A percentile compares a stretch with the other conserved stretches of the same genome.
Conservation (phyloP, 257 asterid species). For the Cynanchum wilfordii region DNA sequence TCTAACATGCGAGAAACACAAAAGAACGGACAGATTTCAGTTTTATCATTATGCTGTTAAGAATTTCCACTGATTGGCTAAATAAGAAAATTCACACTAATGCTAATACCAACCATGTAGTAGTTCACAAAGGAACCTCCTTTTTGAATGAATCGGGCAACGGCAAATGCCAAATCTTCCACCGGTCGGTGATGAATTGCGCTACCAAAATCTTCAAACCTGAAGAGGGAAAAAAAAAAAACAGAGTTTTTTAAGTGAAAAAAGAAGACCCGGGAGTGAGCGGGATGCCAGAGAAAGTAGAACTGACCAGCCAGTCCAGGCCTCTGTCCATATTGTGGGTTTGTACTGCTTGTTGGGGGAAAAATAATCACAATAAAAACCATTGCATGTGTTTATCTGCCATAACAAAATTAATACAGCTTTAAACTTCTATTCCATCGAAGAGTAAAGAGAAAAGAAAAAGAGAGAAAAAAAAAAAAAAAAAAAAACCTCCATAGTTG, state of each 20-base stretch:
- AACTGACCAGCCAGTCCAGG: constrained; percentile 96
- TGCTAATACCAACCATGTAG: constrained; percentile 55
- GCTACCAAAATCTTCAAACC: constrained; percentile 91
- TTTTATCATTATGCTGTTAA: not conserved
- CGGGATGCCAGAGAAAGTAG: not conserved
- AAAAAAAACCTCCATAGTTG: too few species aligned
- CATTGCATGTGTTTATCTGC: constrained; percentile 96
- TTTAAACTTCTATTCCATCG: not conserved
- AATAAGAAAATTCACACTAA: not conserved
- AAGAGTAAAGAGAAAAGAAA: not conserved
- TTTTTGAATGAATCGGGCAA: constrained; percentile 84
- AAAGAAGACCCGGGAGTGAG: not conserved
- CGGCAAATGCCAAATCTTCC: constrained; percentile 91
- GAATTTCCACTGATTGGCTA: not conserved
- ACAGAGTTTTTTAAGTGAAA: not conserved
- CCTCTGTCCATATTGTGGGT: constrained; percentile 93
- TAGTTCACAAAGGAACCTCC: constrained; percentile 96
- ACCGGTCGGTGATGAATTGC: constrained; percentile 91
- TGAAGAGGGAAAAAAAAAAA: constrained; percentile 19
- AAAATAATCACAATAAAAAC: constrained; percentile 87
- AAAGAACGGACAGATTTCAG: too few species aligned
- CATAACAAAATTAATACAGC: not conserved
- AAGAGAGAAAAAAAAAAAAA: too few species aligned
- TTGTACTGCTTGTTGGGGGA: constrained; percentile 88
- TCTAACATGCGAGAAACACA: not conserved